phyloP scores from a whole-genome alignment of 192 early-diverging fungal genomes.

The Umbelopsis sp. region DNA sequence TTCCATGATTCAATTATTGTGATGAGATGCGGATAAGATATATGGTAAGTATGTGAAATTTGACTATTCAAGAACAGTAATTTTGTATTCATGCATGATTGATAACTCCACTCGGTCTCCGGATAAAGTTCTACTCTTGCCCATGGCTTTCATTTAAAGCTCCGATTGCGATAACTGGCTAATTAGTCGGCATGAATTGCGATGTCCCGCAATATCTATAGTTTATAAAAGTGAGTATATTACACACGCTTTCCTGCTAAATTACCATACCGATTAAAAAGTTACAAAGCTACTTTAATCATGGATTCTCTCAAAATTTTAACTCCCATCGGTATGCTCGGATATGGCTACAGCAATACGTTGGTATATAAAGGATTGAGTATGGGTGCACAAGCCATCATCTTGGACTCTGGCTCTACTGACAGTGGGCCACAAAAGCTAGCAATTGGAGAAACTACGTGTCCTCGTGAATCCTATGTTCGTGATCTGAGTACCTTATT shows the following conservation, averaged over 20 bases:
- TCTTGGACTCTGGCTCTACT: constrained; percentile 20
- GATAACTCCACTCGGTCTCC: too few species aligned
- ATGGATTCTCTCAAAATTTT: constrained; percentile 5
- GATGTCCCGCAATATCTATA: not conserved
- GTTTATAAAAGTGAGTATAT: not conserved
- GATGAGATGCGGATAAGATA: too few species aligned
- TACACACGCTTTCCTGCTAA: not conserved
- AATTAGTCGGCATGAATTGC: not conserved
- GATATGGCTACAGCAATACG: constrained; percentile 6
- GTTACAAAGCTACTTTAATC: not conserved
- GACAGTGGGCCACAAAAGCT: constrained; percentile 25
- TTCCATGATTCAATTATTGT: too few species aligned
- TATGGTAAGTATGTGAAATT: too few species aligned
- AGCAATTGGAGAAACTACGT: constrained; percentile 18
- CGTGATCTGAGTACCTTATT: constrained; percentile 7
- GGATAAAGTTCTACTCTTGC: too few species aligned
- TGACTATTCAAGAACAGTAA: too few species aligned
- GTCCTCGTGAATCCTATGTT: constrained; percentile 18
- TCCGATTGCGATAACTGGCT: not conserved
- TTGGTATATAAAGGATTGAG: constrained; percentile 9
- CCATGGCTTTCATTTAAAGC: not conserved
- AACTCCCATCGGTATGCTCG: constrained; percentile 14
- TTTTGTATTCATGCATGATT: too few species aligned
- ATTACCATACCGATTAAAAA: not conserved
- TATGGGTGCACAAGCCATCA: constrained; percentile 20